These are phyloP conservation scores for Scheffersomyces amazonensis DNA, from an alignment of 805 yeast species.

Conservation along the genomic window DNA sequence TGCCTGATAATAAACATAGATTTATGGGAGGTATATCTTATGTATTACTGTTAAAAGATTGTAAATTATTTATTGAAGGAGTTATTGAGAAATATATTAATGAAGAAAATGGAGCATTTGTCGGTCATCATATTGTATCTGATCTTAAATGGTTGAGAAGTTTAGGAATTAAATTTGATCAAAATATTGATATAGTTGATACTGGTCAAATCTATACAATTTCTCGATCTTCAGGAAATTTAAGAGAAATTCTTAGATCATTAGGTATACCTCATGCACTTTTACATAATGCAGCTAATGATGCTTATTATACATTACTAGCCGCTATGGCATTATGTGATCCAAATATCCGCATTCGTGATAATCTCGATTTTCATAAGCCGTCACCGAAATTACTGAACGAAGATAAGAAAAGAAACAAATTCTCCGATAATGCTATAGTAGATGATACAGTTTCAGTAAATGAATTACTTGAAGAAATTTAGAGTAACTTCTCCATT, in stretches of 20 bases:
- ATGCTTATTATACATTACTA: constrained; percentile 59
- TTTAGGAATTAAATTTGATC: constrained; percentile 42
- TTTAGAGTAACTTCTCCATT: no score
- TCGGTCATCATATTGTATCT: constrained; percentile 59
- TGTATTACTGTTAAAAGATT: constrained; percentile 33
- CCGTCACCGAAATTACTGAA: not conserved
- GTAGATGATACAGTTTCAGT: not conserved
- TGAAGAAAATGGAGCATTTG: constrained; percentile 32
- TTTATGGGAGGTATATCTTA: constrained; percentile 51
- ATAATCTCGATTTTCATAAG: constrained; percentile 13
- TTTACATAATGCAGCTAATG: constrained; percentile 72
- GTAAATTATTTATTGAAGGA: constrained; percentile 37
- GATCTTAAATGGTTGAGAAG: constrained; percentile 51
- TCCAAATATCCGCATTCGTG: constrained; percentile 29
- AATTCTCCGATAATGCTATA: not conserved
- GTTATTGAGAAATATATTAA: constrained; percentile 43
- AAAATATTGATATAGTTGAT: constrained; percentile 33
- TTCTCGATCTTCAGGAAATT: constrained; percentile 36
- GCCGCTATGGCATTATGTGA: constrained; percentile 52
- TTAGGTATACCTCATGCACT: constrained; percentile 54
- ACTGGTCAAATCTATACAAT: constrained; percentile 44
- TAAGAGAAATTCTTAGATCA: constrained; percentile 45
- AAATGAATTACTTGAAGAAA: not conserved
- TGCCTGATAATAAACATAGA: constrained; percentile 51
- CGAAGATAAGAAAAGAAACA: not conserved